Base-by-base conservation (phyloP, 441 rosid genomes). In the Adansonia gregorii region DNA sequence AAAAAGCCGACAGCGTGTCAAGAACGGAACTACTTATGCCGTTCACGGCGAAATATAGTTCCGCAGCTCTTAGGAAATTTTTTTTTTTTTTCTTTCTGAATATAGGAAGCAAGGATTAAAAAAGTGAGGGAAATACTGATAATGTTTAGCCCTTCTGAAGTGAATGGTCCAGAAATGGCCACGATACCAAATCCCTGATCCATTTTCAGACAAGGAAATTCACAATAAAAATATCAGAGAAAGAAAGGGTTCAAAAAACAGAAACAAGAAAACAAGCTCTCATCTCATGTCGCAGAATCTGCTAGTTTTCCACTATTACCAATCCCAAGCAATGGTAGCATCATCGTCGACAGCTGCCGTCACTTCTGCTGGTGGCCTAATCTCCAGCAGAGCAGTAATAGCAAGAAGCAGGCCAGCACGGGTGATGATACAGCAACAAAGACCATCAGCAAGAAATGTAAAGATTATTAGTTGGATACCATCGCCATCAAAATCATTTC, bases 161-260 rank as follows among this genome's bases (percentile, higher is more conserved):
- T 11, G 65, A 61, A 45, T 82, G 91, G 86, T 59, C 22, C 22
- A 79, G 19, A 52, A 72, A 60, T 73, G 14, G 87, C 81, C 93
- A 86, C 88, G 81, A 24, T 72, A 73, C 10, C 72, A 1, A 12
- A 60, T 41, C 45, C 52, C 7, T n/a, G 20, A 14, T 64, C 68
- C 20, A 64, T 64, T 35, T 8, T 3, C n/a, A 8, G 15, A 67
- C n/a, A 14, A 43, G 27, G 12, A 39, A 12, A 17, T 54, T 68
- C 67, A 2, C 61, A 67, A 6, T 66, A 51, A 78, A 64, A 78
- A 43, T 3, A 17, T 31, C 14, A 4, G 17, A 2, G n/a, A 55
- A 39, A 41, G 11, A 5, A 46, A 76, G 69, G 76, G 52, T 27
- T 39, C 8, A 35, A 11, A n/a, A 59, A 54, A 31, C 6, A 24